Conservation (phyloP, 495 filamentous ascomycete species). For the Aspergillus cristatus region DNA sequence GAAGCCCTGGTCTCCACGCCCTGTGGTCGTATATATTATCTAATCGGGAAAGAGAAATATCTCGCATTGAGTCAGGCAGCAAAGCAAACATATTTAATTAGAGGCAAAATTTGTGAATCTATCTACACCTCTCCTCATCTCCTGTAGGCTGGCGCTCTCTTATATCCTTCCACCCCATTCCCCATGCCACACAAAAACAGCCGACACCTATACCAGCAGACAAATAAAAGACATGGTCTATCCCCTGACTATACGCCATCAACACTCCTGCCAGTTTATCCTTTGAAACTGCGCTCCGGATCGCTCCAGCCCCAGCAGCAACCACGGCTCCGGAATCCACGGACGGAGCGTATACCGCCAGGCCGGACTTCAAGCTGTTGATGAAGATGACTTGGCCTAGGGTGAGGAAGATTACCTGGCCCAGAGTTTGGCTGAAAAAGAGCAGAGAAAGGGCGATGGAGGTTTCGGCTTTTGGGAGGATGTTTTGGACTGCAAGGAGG, state of each 20-base stretch:
- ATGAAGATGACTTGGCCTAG: conserved; percentile 60
- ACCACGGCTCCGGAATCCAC: conserved; percentile 39
- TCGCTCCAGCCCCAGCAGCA: conserved; percentile 48
- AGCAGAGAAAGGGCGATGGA: conserved; percentile 42
- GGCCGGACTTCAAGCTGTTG: conserved; percentile 45
- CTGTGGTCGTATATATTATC: too few species aligned
- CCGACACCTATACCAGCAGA: conserved; percentile 15
- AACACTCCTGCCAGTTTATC: conserved; percentile 42
- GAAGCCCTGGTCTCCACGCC: too few species aligned
- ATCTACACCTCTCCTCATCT: not conserved
- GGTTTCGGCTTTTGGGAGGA: conserved; percentile 31
- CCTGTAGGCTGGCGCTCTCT: conserved; percentile 12
- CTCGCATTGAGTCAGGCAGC: too few species aligned
- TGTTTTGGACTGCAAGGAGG: conserved; percentile 46
- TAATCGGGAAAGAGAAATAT: too few species aligned
- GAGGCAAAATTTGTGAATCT: not conserved
- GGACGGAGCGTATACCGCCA: conserved; percentile 24
- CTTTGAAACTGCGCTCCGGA: conserved; percentile 32
- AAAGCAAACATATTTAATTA: not conserved
- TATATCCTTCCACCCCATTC: conserved; percentile 41
- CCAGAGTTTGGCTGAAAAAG: conserved; percentile 51
- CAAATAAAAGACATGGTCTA: conserved; percentile 33
- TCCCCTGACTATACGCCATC: conserved; percentile 42
- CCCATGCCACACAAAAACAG: conserved; percentile 26
- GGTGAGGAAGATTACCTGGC: conserved; percentile 57